A percentile compares a stretch with the other conserved stretches of the same genome.
These are phyloP conservation scores for Aspergillus oerlinghausenensis DNA, from an alignment of 2,329 filamentous ascomycete species.

Conservation along the genomic window DNA sequence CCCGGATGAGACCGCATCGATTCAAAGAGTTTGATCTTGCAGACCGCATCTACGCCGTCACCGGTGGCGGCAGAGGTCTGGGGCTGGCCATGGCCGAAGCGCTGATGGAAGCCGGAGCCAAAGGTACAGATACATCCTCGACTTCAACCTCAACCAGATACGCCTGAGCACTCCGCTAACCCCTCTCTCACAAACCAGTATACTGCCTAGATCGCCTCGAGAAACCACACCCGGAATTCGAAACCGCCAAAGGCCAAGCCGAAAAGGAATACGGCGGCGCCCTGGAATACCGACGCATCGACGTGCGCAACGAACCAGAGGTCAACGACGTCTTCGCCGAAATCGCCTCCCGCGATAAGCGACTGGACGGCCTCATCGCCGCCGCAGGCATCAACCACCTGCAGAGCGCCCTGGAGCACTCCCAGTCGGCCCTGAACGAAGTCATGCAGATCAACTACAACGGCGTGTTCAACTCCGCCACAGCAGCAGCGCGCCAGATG, in stretches of 20 bases:
- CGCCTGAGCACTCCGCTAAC: background rate
- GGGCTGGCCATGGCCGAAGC: constrained; percentile 45
- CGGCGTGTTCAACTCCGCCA: constrained; percentile 47
- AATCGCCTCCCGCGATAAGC: constrained; percentile 31
- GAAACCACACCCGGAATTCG: constrained; percentile 43
- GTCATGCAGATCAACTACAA: constrained; percentile 49
- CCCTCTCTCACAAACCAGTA: constrained; percentile 25
- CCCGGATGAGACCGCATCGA: constrained; percentile 22
- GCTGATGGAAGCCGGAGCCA: constrained; percentile 45
- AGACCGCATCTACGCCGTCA: constrained; percentile 39
- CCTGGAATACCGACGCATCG: constrained; percentile 45
- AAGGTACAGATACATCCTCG: constrained; percentile 41
- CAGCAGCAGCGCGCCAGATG: constrained; percentile 46
- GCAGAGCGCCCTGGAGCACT: constrained; percentile 38
- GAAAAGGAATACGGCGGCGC: constrained; percentile 34
- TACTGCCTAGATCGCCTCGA: constrained; percentile 46
- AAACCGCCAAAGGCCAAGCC: constrained; percentile 33
- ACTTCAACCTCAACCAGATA: background rate
- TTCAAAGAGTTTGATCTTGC: constrained; percentile 42
- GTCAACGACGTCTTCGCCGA: constrained; percentile 32
- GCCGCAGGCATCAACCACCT: constrained; percentile 43
- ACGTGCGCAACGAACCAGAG: constrained; percentile 40
- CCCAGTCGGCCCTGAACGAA: constrained; percentile 37
- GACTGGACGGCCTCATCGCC: constrained; percentile 40
- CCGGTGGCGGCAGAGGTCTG: constrained; percentile 42